Evolutionary conservation across 2,329 filamentous ascomycete genomes (phyloP), one percentile per base, ranked within the genome.

Genomic region (Fusarium palustre): DNA sequence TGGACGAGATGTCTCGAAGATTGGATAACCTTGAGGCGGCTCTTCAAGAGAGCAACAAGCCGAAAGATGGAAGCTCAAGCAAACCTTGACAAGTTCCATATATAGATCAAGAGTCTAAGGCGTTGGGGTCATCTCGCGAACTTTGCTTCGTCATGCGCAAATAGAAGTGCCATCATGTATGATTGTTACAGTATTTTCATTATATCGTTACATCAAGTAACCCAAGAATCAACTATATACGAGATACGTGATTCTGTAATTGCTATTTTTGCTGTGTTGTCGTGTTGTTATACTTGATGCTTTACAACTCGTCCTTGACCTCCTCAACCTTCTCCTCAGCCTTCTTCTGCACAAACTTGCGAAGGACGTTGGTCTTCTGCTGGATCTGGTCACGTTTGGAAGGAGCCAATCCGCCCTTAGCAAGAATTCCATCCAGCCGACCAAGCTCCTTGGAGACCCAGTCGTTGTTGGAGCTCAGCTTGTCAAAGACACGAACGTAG

Each of bases 1-100:
- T 97, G 92, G 94, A 97, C 76, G 94, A 97, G 68, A 97, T 97
- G 94, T 92, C 92, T 16, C 86, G 91, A 64, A 88, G 94, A 28
- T 82, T 97, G 24, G 94, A 97, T 77, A 93, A 90, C 60, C 85
- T 97, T 13, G 94, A 97, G 78, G 85, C 91, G 25, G 90, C 90
- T 16, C 84, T 97, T 45, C 85, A 88, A 73, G 85, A 87, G 39
- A 86, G 48, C 25, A 52, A 83, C 61, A 88, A 84, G 71, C 79
- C 84, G 59, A 82, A 82, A 58, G 78, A 81, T 11, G 75, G 72
- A 41, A 75, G 76, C 12, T 70, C 81, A 9, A 75, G 79, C 13
- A 84, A 84, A 63, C 71, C 79, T 45, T 73, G 38, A 47, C 57
- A 52, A 42, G 7, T 42, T 20, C 43, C 11, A 34, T 24, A 45